phyloP scores from a whole-genome alignment of 2,329 filamentous ascomycete genomes.

The Neurospora crassa region DNA sequence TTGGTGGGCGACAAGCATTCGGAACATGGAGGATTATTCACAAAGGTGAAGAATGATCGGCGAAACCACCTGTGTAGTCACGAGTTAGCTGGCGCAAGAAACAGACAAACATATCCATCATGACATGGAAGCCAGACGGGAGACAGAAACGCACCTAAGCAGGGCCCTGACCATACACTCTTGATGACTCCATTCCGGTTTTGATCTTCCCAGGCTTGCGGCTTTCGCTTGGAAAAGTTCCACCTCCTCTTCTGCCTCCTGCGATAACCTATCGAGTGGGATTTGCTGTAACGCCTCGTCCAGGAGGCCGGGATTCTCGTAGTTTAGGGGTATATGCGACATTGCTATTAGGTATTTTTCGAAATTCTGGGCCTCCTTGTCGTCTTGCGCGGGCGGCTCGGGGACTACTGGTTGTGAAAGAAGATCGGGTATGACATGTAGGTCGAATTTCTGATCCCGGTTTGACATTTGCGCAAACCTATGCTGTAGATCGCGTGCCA shows the following conservation, averaged over 20 bases:
- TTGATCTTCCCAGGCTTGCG: conserved; percentile 71
- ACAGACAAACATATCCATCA: conserved; percentile 7
- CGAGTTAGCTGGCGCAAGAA: conserved; percentile 6
- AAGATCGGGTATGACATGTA: neutral
- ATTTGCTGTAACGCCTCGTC: conserved; percentile 85
- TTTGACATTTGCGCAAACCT: neutral
- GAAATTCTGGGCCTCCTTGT: conserved; percentile 63
- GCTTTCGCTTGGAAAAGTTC: conserved; percentile 83
- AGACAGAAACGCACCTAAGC: conserved; percentile 54
- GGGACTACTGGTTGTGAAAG: conserved; percentile 34
- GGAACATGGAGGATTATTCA: conserved; percentile 86
- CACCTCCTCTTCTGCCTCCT: conserved; percentile 86
- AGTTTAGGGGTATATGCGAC: conserved; percentile 82
- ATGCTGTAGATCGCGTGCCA: neutral
- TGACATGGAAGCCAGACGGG: neutral
- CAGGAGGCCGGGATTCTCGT: conserved; percentile 89
- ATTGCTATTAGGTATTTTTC: conserved; percentile 75
- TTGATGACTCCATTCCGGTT: conserved; percentile 90
- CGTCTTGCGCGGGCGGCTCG: conserved; percentile 56
- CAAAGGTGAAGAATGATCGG: conserved; percentile 87
- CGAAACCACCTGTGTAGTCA: conserved; percentile 71
- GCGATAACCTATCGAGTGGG: conserved; percentile 82
- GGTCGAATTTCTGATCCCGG: neutral
- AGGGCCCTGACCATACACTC: conserved; percentile 90
- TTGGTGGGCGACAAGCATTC: conserved; percentile 69